Conservation (phyloP, 202 grass and related monocot species). For the Eragrostis tef region DNA sequence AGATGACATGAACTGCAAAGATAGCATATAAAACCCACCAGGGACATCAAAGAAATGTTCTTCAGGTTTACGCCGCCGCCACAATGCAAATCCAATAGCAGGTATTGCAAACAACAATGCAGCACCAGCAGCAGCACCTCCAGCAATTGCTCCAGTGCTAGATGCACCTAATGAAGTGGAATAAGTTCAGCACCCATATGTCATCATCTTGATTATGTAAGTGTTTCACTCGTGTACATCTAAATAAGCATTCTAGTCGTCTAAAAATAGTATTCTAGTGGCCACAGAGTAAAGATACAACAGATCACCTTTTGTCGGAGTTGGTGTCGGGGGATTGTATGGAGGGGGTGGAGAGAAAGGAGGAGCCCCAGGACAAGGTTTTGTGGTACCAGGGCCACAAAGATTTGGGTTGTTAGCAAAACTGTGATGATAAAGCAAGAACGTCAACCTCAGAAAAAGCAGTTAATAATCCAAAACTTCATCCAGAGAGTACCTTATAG, state of each 20-base stretch:
- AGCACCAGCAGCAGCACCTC: conserved; percentile 80
- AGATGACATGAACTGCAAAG: neutral
- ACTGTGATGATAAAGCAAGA: conserved; percentile 48
- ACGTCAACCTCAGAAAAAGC: neutral
- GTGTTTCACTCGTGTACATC: neutral
- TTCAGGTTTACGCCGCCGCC: conserved; percentile 78
- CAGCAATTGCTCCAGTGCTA: conserved; percentile 80
- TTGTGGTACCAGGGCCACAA: conserved; percentile 73
- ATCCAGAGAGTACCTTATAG: conserved; percentile 72
- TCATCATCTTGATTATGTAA: conserved; percentile 8
- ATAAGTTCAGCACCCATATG: conserved; percentile 30
- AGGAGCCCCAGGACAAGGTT: conserved; percentile 68
- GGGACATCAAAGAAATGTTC: conserved; percentile 93
- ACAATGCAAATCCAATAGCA: conserved; percentile 80
- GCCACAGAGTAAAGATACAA: conserved; percentile 15
- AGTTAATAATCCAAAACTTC: conserved; percentile 37
- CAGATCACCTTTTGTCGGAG: conserved; percentile 52
- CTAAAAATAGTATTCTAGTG: conserved; percentile 11
- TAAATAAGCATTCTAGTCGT: too few relatives aligned
- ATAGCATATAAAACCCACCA: conserved; percentile 60
- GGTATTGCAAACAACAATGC: conserved; percentile 80
- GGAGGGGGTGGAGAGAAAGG: conserved; percentile 92
- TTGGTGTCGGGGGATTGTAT: conserved; percentile 55
- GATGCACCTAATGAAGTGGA: conserved; percentile 47
- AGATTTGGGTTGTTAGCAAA: conserved; percentile 74